Evolutionary conservation across 495 filamentous ascomycete species (phyloP).

Genomic region (Penicillium lividum): DNA sequence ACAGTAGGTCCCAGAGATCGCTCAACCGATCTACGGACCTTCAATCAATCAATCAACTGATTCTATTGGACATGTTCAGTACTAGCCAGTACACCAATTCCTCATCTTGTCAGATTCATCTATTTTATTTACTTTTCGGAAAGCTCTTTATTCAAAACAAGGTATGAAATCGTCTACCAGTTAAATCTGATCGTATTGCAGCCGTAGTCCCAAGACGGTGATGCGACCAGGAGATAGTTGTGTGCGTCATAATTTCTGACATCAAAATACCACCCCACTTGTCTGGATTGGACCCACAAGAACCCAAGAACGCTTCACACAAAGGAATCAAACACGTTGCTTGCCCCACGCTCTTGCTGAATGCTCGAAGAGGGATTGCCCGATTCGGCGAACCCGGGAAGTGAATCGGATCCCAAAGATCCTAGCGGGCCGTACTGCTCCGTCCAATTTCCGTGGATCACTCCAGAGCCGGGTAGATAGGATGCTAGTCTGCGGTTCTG

Average conservation of each 20-base stretch:
- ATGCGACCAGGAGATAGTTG: not conserved
- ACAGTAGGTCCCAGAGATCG: too few relatives aligned
- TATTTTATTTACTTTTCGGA: not conserved
- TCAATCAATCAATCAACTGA: too few relatives aligned
- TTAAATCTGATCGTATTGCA: not conserved
- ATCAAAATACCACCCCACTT: not conserved
- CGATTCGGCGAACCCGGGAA: slow-evolving; percentile 10
- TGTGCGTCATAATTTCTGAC: not conserved
- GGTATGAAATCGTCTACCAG: not conserved
- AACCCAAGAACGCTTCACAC: not conserved
- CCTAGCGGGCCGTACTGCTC: slow-evolving; percentile 8
- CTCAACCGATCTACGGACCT: too few relatives aligned
- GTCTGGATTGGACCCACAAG: not conserved
- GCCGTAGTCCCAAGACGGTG: not conserved
- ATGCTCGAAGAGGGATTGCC: slow-evolving; percentile 4
- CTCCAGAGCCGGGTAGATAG: slow-evolving; percentile 17
- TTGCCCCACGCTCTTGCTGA: not conserved
- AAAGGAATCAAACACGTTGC: slow-evolving; percentile 1
- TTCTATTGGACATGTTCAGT: too few relatives aligned
- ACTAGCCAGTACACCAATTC: too few relatives aligned
- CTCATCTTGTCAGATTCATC: too few relatives aligned
- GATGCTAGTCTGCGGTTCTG: slow-evolving; percentile 18
- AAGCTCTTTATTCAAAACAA: not conserved
- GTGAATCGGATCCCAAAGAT: not conserved
- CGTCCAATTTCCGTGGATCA: slow-evolving; percentile 14